Percentiles rank a stretch among this genome's conserved stretches.
phyloP scores from a whole-genome alignment of 2,329 filamentous ascomycete genomes.

The Lasiodiplodia theobromae region DNA sequence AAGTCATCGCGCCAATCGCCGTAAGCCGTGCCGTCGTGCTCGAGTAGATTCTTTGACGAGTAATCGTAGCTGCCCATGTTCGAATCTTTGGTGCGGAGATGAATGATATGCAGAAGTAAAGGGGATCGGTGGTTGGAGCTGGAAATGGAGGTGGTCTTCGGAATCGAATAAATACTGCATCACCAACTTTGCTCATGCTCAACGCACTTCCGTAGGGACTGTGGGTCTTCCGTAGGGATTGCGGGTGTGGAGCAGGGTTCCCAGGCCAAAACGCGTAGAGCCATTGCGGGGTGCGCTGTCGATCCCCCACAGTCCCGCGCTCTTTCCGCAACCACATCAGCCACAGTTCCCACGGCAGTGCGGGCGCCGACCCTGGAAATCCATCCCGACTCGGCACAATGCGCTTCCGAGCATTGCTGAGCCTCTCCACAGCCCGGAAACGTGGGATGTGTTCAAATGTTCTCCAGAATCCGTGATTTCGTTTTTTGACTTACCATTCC shows the following conservation, averaged over 20 bases:
- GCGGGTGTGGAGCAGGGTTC: neutral
- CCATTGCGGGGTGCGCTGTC: neutral
- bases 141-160: neutral
- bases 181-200: neutral
- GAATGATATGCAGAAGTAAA: neutral
- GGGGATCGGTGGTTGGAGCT: neutral
- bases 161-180: conserved; percentile 10
- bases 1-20: conserved; percentile 44
- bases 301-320: conserved; percentile 16
- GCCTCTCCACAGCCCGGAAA: conserved; percentile 1
- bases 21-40: conserved; percentile 31
- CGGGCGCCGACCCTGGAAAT: conserved; percentile 7
- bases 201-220: conserved; percentile 3
- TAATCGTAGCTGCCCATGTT: conserved; percentile 18
- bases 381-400: neutral
- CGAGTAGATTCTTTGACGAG: conserved; percentile 19
- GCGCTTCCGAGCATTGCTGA: neutral
- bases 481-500: neutral
- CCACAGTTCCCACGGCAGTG: conserved; percentile 15
- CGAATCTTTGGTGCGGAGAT: neutral
- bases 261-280: neutral
- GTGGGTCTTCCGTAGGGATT: conserved; percentile 3
- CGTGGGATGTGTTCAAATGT: conserved; percentile 1
- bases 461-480: neutral
- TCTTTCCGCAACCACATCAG: conserved; percentile 20